Conservation (phyloP, 768 basidiomycete genomes). For the Phlebiopsis flavidoalba region DNA sequence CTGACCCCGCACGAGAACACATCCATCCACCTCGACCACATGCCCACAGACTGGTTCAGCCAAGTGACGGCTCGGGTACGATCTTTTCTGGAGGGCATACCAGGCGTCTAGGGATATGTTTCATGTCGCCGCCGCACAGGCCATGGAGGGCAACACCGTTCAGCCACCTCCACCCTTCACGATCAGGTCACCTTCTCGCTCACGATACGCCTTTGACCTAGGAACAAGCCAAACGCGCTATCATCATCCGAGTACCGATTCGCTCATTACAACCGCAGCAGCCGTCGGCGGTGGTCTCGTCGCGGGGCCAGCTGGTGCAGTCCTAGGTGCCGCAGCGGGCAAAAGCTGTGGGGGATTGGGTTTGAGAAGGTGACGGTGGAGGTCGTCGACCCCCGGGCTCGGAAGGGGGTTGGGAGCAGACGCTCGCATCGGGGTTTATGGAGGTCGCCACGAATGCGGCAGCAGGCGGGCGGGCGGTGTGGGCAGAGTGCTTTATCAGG, state of each 20-base stretch:
- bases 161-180: neutral
- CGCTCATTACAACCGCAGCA: neutral
- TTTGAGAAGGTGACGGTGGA: constrained; percentile 1
- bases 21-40: neutral
- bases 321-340: neutral
- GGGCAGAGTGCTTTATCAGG: neutral
- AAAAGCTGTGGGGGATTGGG: neutral
- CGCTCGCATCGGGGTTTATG: neutral
- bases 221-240: neutral
- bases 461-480: neutral
- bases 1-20: neutral
- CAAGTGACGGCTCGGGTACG: neutral
- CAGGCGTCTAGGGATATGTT: neutral
- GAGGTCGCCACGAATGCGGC: constrained; percentile 1
- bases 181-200: neutral
- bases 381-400: neutral
- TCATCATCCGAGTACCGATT: constrained; percentile 1
- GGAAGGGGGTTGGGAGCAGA: neutral
- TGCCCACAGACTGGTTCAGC: constrained; percentile 1
- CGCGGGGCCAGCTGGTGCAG: neutral
- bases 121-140: constrained; percentile 1
- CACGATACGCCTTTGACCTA: neutral
- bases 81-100: neutral
- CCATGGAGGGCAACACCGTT: neutral
- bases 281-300: neutral